These are phyloP conservation scores for Lachancea meyersii DNA, from an alignment of 805 yeast genomes.

Conservation along the genomic window DNA sequence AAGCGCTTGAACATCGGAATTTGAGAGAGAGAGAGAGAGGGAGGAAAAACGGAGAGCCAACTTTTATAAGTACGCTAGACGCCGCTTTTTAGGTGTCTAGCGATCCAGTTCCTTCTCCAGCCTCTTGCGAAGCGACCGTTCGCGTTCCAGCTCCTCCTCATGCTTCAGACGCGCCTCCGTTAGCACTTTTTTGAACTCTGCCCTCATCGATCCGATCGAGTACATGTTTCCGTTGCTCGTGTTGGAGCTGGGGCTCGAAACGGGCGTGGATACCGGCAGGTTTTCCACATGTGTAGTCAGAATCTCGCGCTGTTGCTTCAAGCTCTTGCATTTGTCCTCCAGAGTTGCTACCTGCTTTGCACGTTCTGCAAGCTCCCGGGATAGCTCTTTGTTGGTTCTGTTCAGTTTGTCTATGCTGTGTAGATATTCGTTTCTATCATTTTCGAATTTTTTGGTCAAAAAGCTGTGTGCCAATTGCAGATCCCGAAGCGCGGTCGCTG, in stretches of 20 bases:
- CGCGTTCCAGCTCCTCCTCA: slow-evolving; percentile 52
- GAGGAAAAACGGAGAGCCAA: too few relatives aligned
- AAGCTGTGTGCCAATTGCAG: slow-evolving; percentile 67
- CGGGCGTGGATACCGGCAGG: slow-evolving; percentile 12
- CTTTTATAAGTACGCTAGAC: too few relatives aligned
- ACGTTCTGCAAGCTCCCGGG: slow-evolving; percentile 42
- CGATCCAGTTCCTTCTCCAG: slow-evolving; percentile 36
- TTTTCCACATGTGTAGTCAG: slow-evolving; percentile 35
- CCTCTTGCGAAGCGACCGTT: slow-evolving; percentile 45
- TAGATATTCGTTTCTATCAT: slow-evolving; percentile 51
- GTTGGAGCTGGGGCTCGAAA: slow-evolving; percentile 14
- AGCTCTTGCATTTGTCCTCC: slow-evolving; percentile 15
- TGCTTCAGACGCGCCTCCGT: slow-evolving; percentile 55
- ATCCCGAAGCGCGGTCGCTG: slow-evolving; percentile 53
- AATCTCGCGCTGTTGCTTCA: slow-evolving; percentile 18
- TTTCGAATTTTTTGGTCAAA: slow-evolving; percentile 59
- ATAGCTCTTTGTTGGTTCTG: slow-evolving; percentile 44
- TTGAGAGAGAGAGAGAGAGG: too few relatives aligned
- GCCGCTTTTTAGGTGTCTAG: too few relatives aligned
- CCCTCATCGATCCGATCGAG: slow-evolving; percentile 51
- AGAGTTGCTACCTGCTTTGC: slow-evolving; percentile 33
- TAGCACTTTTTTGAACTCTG: slow-evolving; percentile 63
- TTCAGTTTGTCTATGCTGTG: slow-evolving; percentile 49
- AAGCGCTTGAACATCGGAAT: not conserved
- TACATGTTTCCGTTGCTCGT: slow-evolving; percentile 27